Conservation (phyloP, 805 yeast genomes). For the Candida golubevii region DNA sequence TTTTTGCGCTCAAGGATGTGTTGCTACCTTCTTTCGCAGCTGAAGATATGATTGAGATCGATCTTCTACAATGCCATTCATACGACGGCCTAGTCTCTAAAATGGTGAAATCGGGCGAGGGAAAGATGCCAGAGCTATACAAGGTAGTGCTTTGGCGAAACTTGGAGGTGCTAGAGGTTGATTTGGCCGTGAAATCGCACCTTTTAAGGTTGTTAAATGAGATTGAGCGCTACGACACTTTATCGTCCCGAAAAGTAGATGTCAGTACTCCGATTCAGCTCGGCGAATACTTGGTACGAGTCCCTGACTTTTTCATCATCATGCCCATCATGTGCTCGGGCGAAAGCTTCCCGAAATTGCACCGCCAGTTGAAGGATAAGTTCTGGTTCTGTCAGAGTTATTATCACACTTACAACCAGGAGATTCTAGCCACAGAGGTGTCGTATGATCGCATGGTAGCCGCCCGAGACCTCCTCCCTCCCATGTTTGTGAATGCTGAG, state of each 20-base stretch:
- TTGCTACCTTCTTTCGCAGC: constrained; percentile 1
- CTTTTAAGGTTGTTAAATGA: constrained; percentile 11
- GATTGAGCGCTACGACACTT: constrained; percentile 12
- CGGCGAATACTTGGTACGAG: constrained; percentile 6
- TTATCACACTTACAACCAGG: constrained; percentile 5
- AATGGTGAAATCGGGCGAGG: constrained; percentile 11
- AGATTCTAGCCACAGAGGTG: constrained; percentile 1
- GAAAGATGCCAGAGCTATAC: constrained; percentile 7
- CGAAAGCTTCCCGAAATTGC: constrained; percentile 7
- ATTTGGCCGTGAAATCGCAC: constrained; percentile 3
- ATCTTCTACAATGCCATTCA: constrained; percentile 9
- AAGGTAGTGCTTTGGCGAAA: constrained; percentile 16
- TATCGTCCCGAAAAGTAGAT: constrained; percentile 2
- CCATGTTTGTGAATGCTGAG: constrained; percentile 31
- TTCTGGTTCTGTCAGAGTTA: constrained; percentile 18
- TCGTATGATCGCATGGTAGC: not conserved
- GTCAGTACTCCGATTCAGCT: constrained; percentile 8
- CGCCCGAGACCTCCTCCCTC: constrained; percentile 6
- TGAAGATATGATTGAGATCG: constrained; percentile 12
- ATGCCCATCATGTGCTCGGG: constrained; percentile 10
- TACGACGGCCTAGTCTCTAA: constrained; percentile 5
- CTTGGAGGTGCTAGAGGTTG: constrained; percentile 9
- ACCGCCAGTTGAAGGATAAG: constrained; percentile 15
- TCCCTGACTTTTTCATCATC: constrained; percentile 10
- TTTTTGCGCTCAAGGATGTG: not conserved